These are phyloP conservation scores for Penicillium antarcticum DNA, from an alignment of 495 filamentous ascomycete species.

Conservation along the genomic window DNA sequence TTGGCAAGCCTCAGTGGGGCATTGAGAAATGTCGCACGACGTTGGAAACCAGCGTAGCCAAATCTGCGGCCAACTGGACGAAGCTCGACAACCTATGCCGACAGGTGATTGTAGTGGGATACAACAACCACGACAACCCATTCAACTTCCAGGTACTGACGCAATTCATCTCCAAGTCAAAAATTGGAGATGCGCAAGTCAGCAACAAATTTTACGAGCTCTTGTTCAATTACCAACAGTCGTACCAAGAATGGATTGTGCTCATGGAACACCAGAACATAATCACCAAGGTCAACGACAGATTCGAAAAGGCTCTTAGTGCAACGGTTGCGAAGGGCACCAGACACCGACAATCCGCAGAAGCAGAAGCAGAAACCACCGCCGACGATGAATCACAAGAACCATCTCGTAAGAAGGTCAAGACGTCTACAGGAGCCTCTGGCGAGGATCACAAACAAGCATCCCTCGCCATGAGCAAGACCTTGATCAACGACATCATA, in stretches of 20 bases:
- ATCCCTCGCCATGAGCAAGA: constrained; percentile 4
- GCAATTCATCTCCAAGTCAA: no score
- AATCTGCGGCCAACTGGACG: not conserved
- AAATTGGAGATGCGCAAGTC: no score
- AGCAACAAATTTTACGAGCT: no score
- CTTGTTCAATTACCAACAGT: no score
- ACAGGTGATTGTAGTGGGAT: not conserved
- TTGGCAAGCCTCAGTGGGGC: constrained; percentile 8
- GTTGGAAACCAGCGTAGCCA: not conserved
- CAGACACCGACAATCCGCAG: not conserved
- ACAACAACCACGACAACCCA: not conserved
- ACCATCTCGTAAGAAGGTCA: not conserved
- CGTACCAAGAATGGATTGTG: no score
- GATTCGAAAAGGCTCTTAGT: not conserved
- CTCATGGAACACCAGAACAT: not conserved
- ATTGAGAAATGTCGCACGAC: not conserved
- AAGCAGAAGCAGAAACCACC: not conserved
- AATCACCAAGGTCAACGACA: not conserved
- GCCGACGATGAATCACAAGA: not conserved
- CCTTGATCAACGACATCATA: not conserved
- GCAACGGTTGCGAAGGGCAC: not conserved
- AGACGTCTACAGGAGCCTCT: not conserved
- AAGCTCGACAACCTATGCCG: not conserved
- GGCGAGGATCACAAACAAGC: not conserved
- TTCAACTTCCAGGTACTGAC: no score